Base-by-base conservation (phyloP, 352 stramenopile genomes). In the Globisporangium rhizosaccharum region DNA sequence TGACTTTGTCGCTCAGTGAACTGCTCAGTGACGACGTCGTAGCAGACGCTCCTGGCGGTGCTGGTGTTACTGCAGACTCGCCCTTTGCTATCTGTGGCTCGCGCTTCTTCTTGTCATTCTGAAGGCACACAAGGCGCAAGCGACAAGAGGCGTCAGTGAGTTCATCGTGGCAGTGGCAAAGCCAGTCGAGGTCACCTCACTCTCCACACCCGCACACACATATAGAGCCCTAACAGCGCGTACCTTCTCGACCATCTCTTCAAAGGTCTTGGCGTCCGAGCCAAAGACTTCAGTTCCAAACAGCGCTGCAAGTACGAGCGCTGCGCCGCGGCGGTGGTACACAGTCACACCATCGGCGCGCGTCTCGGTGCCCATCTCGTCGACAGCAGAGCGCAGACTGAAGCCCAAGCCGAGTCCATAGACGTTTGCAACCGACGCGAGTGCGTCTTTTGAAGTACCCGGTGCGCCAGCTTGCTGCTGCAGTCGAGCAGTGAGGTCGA, bases 231-330 rank as follows among this genome's bases (percentile, higher is more conserved):
- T 15, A 28, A n/a, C 28, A 8, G n/a, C 26, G 23, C 58, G 20
- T 18, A 69, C 71, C 78, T 92, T 93, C 44, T 92, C 84, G 39
- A 93, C 76, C 84, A 93, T 93, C 61, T 91, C 82, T 62, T 92
- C 80, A 60, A 90, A 94, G 53, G 73, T 85, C 1, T 55, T 66
- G 33, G 59, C 56, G 49, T 81, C 79, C 26, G 57, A 66, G 30
- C 84, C 84, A 66, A 86, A 92, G 17, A 90, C 73, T 12, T 75
- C 67, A 0, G 66, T 17, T 0, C 85, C 81, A 57, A 91, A 91
- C 25, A 90, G 55, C 4, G 75, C 70, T 36, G 83, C 82, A 25
- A 94, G 69, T n/a, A 89, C 76, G n/a, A 92, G 66, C 6, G 66
- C 64, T 7, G 82, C 84, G 12, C 84, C 82, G n/a, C 80, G 80